These are phyloP conservation scores for Candolleomyces eurysporus DNA, from an alignment of 768 basidiomycete genomes.

Conservation along the genomic window DNA sequence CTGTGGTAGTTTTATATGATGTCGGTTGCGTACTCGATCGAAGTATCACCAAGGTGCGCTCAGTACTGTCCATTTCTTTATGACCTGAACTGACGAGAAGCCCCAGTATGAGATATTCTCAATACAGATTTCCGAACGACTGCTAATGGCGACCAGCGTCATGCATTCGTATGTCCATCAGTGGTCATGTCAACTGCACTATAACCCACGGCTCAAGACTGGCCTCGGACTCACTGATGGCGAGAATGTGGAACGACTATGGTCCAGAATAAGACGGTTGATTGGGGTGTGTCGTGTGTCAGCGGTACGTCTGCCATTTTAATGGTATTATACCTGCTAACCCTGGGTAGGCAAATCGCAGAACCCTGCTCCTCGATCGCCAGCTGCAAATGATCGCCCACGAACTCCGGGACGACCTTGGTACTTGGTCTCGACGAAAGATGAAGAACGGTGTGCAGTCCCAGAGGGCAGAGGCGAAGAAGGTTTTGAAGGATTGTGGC, in stretches of 20 bases:
- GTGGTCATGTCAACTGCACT: constrained; percentile 32
- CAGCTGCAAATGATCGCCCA: constrained; percentile 21
- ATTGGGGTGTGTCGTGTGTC: constrained; percentile 29
- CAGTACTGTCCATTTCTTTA: not conserved
- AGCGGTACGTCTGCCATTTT: constrained; percentile 23
- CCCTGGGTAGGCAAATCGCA: constrained; percentile 13
- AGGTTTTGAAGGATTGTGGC: constrained; percentile 13
- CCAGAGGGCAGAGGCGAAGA: constrained; percentile 12
- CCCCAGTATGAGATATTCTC: constrained; percentile 26
- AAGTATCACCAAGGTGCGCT: constrained; percentile 22
- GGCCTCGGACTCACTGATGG: constrained; percentile 31
- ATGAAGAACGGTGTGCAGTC: constrained; percentile 15
- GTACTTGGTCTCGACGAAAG: not conserved
- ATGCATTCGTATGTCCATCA: constrained; percentile 31
- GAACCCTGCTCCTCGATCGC: constrained; percentile 29
- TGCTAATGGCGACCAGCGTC: constrained; percentile 27
- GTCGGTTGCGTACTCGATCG: constrained; percentile 28
- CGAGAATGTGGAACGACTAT: constrained; percentile 32
- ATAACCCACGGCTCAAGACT: constrained; percentile 25
- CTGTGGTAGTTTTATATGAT: constrained; percentile 25
- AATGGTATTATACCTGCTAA: not conserved
- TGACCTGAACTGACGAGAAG: not conserved
- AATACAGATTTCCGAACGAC: constrained; percentile 9
- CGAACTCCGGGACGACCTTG: not conserved
- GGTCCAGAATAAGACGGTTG: constrained; percentile 29